These are phyloP conservation scores for Chrysoporthe cubensis DNA, from an alignment of 2,329 filamentous ascomycete genomes.

Conservation along the genomic window DNA sequence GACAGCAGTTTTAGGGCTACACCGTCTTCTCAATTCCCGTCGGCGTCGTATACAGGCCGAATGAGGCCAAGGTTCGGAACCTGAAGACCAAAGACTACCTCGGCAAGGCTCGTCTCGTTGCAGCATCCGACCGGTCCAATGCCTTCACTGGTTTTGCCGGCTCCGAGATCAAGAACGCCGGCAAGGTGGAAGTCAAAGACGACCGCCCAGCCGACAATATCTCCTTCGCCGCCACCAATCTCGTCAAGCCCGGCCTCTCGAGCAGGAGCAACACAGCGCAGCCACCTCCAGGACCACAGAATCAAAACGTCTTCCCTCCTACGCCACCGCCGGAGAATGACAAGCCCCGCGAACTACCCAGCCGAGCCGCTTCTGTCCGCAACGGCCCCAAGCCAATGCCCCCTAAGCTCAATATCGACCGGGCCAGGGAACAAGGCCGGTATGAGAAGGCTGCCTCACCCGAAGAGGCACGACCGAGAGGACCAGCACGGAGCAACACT, in stretches of 20 bases:
- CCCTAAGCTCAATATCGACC: slow-evolving; percentile 66
- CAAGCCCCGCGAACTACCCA: slow-evolving; percentile 51
- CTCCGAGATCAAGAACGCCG: slow-evolving; percentile 75
- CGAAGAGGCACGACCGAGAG: slow-evolving; percentile 43
- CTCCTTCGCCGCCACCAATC: slow-evolving; percentile 89
- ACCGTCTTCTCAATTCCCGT: slow-evolving; percentile 98
- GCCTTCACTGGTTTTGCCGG: slow-evolving; percentile 82
- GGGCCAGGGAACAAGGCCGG: slow-evolving; percentile 54
- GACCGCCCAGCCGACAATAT: slow-evolving; percentile 83
- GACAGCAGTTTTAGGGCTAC: slow-evolving; percentile 69
- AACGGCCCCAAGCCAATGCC: slow-evolving; percentile 64
- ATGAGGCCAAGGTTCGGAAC: slow-evolving; percentile 97
- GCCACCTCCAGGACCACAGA: slow-evolving; percentile 52
- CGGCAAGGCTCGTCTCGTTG: slow-evolving; percentile 91
- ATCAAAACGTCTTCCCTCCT: slow-evolving; percentile 88
- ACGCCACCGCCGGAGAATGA: slow-evolving; percentile 95
- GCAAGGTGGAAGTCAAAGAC: slow-evolving; percentile 65
- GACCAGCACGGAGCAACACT: slow-evolving; percentile 50
- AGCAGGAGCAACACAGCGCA: slow-evolving; percentile 67
- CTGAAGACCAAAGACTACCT: slow-evolving; percentile 97
- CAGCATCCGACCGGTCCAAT: slow-evolving; percentile 79
- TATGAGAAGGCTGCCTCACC: slow-evolving; percentile 59
- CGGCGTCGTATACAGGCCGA: slow-evolving; percentile 91
- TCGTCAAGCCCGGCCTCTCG: slow-evolving; percentile 83
- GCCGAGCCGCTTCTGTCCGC: slow-evolving; percentile 63